Evolutionary conservation across 2,329 filamentous ascomycete species (phyloP), one percentile per base, ranked within the genome.

Genomic region (Aspergillus sp.): DNA sequence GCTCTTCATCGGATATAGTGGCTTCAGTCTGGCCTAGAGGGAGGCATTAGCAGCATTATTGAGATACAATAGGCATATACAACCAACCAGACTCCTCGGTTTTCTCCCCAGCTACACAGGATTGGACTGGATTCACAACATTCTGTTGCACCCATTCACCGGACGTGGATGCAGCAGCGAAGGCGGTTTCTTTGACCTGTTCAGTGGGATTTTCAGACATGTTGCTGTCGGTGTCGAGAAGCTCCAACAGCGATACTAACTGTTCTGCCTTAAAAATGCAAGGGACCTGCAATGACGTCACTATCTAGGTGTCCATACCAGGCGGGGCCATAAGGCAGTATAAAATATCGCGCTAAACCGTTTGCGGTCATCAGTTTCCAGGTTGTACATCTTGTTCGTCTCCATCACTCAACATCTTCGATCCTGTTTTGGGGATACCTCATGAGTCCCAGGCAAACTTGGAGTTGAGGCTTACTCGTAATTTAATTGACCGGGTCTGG

Each of bases 1-100:
- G 53, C 15, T 71, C 69, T 5, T 68, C 57, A 4, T 55, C 26
- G 32, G 43, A 5, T 48, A 43, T 55, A 32, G 17, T 26, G 4
- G 5, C n/a, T 43, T 45, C 24, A 13, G 51, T 32, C n/a, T 36
- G 20, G 13, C 11, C 20, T 11, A 9, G 26, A 9, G n/a, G 20
- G 7, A 15, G 4, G n/a, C 4, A n/a, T 52, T 32, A 38, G 39
- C 12, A 15, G 18, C 17, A 20, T n/a, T 17, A 2, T 30, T 32
- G 3, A 5, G 22, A 6, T 13, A 39, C 5, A 2, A 8, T n/a
- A 47, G 24, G n/a, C 22, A 22, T 17, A 32, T 34, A 38, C 8
- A 34, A 44, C 26, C 3, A 36, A 53, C 56, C 43, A 24, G 24
- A 18, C n/a, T 55, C 56, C 1, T 8, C 20, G 12, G 17, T n/a